phyloP scores from a whole-genome alignment of 257 asterid species.

The Salvia miltiorrhiza region DNA sequence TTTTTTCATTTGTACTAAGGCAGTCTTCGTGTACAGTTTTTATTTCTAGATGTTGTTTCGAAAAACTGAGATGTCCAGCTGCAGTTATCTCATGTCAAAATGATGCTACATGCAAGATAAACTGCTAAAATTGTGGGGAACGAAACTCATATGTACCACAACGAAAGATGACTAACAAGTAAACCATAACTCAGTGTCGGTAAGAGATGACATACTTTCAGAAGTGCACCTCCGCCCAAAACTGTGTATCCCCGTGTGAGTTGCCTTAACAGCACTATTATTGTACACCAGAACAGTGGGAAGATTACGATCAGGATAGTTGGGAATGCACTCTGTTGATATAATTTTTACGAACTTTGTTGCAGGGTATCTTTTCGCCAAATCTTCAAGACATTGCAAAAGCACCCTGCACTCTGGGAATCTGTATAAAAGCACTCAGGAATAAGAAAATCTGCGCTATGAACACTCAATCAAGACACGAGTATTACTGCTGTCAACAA shows the following conservation, averaged over 20 bases:
- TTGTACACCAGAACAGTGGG: constrained; percentile 88
- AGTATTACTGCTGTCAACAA: neutral
- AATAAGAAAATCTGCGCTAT: neutral
- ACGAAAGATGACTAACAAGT: neutral
- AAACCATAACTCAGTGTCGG: neutral
- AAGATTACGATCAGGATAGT: constrained; percentile 87
- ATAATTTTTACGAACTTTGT: constrained; percentile 90
- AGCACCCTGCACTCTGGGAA: constrained; percentile 73
- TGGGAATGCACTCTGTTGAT: constrained; percentile 95
- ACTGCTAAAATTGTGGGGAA: neutral
- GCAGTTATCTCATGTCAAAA: neutral
- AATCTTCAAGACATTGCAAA: constrained; percentile 73
- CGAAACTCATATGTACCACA: neutral
- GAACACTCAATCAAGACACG: neutral
- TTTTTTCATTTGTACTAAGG: neutral
- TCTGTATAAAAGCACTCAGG: constrained; percentile 25
- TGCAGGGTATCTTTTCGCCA: constrained; percentile 77
- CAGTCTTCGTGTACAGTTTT: neutral
- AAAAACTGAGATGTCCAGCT: neutral
- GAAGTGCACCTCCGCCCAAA: constrained; percentile 97
- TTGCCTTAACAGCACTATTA: constrained; percentile 82
- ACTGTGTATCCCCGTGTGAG: constrained; percentile 64
- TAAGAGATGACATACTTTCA: constrained; percentile 56
- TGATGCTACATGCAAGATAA: neutral
- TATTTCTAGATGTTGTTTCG: neutral